phyloP scores from a whole-genome alignment of 352 stramenopile species.

The Globisporangium heterothallicum region DNA sequence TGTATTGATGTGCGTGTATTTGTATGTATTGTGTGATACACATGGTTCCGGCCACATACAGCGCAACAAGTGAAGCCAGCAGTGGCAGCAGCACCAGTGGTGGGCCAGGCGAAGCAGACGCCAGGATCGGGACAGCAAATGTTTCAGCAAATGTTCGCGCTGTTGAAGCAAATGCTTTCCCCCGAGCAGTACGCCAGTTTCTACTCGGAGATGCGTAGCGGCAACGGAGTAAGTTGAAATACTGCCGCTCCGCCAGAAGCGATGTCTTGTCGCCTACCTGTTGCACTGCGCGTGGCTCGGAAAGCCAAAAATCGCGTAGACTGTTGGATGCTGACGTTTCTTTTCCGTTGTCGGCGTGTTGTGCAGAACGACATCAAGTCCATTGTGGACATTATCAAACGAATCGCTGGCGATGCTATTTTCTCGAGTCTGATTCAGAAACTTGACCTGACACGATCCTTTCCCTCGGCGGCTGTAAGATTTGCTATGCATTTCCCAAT shows the following conservation, averaged over 20 bases:
- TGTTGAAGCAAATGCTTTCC: constrained; percentile 79
- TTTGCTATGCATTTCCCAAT: background rate
- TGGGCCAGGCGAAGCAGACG: constrained; percentile 46
- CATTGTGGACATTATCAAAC: constrained; percentile 87
- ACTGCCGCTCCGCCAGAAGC: no score
- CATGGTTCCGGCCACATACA: background rate
- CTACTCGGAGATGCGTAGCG: constrained; percentile 79
- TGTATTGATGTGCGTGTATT: background rate
- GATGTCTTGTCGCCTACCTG: no score
- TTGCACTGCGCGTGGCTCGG: no score
- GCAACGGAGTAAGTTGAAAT: constrained; percentile 51
- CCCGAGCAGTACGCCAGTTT: constrained; percentile 77
- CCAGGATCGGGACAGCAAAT: constrained; percentile 71
- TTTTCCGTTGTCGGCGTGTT: background rate
- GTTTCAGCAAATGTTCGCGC: constrained; percentile 85
- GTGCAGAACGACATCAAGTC: constrained; percentile 80
- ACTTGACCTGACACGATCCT: constrained; percentile 67
- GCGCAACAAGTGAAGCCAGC: background rate
- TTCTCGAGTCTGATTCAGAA: constrained; percentile 81
- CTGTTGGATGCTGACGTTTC: background rate
- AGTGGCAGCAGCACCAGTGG: constrained; percentile 7
- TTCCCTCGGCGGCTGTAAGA: constrained; percentile 30
- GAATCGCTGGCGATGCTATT: constrained; percentile 72
- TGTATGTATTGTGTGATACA: background rate
- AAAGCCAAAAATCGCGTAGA: no score